Evolutionary conservation across 2,329 filamentous ascomycete species (phyloP).

Genomic region (Penicillium olsonii): DNA sequence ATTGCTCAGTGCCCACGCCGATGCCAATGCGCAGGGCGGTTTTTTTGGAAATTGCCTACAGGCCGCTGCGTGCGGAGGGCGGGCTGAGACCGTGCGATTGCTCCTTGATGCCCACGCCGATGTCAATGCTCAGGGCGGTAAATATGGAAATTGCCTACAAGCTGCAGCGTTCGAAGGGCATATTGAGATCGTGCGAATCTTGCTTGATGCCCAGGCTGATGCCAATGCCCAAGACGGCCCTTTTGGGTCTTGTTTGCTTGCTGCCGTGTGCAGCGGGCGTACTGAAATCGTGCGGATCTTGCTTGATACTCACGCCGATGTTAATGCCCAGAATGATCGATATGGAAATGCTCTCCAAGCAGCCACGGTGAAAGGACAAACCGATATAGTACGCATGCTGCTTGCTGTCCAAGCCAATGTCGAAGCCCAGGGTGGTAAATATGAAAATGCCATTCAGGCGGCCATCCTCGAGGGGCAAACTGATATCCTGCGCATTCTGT

Average conservation of each 20-base stretch:
- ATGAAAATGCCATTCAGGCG: conserved; percentile 2
- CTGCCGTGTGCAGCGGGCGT: neutral
- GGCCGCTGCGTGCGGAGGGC: neutral
- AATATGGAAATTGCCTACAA: conserved; percentile 3
- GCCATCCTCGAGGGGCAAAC: neutral
- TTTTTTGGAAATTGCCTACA: conserved; percentile 1
- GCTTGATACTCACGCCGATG: neutral
- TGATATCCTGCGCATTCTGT: neutral
- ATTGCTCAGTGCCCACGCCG: neutral
- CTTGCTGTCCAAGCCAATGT: conserved; percentile 1
- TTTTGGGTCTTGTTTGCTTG: neutral
- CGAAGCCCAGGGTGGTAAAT: conserved; percentile 2
- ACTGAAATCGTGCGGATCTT: neutral
- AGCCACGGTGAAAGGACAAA: neutral
- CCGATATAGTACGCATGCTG: neutral
- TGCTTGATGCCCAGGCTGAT: conserved; percentile 1
- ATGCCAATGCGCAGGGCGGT: neutral
- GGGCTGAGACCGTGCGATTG: neutral
- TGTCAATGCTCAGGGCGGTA: conserved; percentile 1
- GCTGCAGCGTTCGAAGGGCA: neutral
- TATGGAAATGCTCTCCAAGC: conserved; percentile 7
- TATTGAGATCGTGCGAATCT: neutral
- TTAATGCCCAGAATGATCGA: neutral
- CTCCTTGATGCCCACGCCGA: conserved; percentile 4
- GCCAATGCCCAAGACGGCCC: neutral